Conservation (phyloP, 2,329 filamentous ascomycete species). For the Alternaria gansuensis region DNA sequence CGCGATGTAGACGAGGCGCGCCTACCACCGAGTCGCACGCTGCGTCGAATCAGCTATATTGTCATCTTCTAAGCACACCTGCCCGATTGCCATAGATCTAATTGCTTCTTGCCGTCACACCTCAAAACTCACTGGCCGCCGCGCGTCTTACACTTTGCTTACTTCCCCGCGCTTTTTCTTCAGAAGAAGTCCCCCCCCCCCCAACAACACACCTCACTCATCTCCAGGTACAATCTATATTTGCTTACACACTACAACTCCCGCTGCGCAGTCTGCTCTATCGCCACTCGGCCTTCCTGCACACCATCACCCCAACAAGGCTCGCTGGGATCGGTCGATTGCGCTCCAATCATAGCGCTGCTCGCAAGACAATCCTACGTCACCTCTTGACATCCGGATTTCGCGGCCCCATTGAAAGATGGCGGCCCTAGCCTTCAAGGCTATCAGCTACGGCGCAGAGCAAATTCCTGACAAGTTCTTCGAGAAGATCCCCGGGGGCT, state of each 20-base stretch:
- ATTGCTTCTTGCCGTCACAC: conserved; percentile 23
- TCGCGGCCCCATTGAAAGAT: conserved; percentile 39
- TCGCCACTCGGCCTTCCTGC: conserved; percentile 23
- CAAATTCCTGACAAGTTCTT: conserved; percentile 53
- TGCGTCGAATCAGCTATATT: conserved; percentile 23
- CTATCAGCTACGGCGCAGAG: conserved; percentile 51
- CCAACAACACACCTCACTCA: conserved; percentile 11
- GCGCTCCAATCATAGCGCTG: conserved; percentile 46
- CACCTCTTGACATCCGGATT: conserved; percentile 42
- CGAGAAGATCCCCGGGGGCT: conserved; percentile 51
- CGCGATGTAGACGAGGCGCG: conserved; percentile 11
- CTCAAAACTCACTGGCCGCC: conserved; percentile 18
- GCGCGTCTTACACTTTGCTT: conserved; percentile 8
- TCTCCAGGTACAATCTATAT: conserved; percentile 21
- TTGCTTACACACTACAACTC: conserved; percentile 19
- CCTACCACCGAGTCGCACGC: conserved; percentile 10
- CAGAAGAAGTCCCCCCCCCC: background rate
- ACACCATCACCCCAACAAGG: conserved; percentile 37
- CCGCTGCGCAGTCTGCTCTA: conserved; percentile 17
- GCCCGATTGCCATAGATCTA: conserved; percentile 21
- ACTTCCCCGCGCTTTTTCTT: conserved; percentile 2
- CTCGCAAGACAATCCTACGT: conserved; percentile 42
- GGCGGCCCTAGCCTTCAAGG: conserved; percentile 52
- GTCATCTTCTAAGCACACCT: conserved; percentile 18
- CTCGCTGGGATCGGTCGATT: conserved; percentile 21